Percentiles rank a stretch among this genome's conserved stretches.
These are phyloP conservation scores for Iodosphaeria phyllophila DNA, from an alignment of 2,329 filamentous ascomycete species.

Conservation along the genomic window DNA sequence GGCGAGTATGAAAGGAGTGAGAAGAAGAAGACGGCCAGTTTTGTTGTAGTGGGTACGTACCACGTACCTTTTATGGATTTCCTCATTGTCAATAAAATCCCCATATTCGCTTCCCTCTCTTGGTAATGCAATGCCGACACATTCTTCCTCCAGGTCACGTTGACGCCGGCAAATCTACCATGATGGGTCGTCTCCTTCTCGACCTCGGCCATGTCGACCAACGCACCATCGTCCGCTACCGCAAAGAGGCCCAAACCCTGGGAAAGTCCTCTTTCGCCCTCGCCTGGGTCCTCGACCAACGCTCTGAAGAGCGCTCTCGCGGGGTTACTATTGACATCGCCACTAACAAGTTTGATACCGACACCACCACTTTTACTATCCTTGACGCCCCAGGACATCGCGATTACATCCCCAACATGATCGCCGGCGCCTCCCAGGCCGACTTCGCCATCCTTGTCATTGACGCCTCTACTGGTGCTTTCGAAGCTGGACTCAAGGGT, in stretches of 20 bases:
- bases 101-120: no score
- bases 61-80: not conserved
- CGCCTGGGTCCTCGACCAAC: conserved; percentile 92
- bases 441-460: conserved; percentile 93
- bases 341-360: conserved; percentile 84
- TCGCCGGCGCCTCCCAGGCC: conserved; percentile 85
- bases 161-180: conserved; percentile 90
- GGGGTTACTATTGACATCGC: conserved; percentile 96
- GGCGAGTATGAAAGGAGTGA: conserved; percentile 60
- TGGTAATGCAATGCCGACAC: no score
- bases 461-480: conserved; percentile 75
- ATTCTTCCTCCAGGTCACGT: conserved; percentile 95
- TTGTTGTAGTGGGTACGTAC: conserved; percentile 70
- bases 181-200: conserved; percentile 87
- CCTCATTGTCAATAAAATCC: conserved; percentile 3
- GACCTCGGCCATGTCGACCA: conserved; percentile 81
- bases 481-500: conserved; percentile 81
- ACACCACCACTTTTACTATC: conserved; percentile 75
- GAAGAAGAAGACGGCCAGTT: conserved; percentile 67
- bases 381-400: conserved; percentile 86
- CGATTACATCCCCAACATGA: conserved; percentile 98
- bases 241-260: conserved; percentile 73
- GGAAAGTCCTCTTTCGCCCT: conserved; percentile 93
- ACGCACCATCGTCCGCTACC: conserved; percentile 72
- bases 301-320: conserved; percentile 69